Evolutionary conservation across 2,329 filamentous ascomycete species (phyloP), one percentile per base, ranked within the genome.

Genomic region (Kalaharituber pfeilii): DNA sequence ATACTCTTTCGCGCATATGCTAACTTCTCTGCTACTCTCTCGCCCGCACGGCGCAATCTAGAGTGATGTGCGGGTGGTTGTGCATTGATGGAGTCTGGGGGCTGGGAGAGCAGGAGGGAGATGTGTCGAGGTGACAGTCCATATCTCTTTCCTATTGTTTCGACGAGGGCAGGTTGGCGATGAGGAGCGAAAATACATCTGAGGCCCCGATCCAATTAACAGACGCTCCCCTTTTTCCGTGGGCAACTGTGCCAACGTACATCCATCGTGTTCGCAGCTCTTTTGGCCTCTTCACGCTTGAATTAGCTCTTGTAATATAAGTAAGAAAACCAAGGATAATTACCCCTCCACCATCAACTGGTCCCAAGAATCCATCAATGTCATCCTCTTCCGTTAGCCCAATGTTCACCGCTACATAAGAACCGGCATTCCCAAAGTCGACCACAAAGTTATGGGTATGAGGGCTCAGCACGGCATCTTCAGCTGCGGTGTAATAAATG

Each of bases 161-260:
- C 55, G 45, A 86, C 71, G 8, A 75, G 64, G 2, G 75, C 70
- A 30, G 69, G 70, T 61, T 86, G 81, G 18, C 68, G 66, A 61
- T 78, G 75, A 0, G 82, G 82, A 49, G 76, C 73, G 80, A 81
- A 87, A 25, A 87, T 74, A 58, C 86, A 84, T 60, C 77, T 80
- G 58, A 13, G n/a, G n/a, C n/a, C n/a, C n/a, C n/a, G 7, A 18
- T 39, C 20, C 3, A 39, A 13, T 39, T 39, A 39, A n/a, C n/a
- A n/a, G n/a, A n/a, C n/a, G n/a, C n/a, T n/a, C n/a, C n/a, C n/a
- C n/a, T n/a, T n/a, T 13, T 4, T 3, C 33, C 20, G 33, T 39
- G 8, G 33, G 5, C 15, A 39, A 18, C 33, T 39, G 33, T n/a
- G n/a, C n/a, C n/a, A 56, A 63, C 77, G 66, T 68, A 79, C 77